These are phyloP conservation scores for Cercophora newfieldiana DNA, from an alignment of 495 filamentous ascomycete species.

Conservation along the genomic window DNA sequence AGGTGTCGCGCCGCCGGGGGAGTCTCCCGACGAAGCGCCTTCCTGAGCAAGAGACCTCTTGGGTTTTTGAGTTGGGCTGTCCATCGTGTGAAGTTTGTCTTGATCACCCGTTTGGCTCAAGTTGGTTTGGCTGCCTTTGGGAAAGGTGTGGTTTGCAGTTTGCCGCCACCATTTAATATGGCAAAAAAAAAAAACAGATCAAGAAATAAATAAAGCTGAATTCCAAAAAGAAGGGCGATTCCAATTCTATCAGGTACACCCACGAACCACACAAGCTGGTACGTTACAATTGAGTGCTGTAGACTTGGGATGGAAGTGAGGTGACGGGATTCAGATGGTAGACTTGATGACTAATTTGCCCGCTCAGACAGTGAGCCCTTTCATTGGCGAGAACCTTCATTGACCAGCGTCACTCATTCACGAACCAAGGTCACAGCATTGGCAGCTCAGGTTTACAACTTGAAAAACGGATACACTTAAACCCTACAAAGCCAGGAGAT, in stretches of 20 bases:
- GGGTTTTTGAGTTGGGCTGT: not conserved
- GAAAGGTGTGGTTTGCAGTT: not conserved
- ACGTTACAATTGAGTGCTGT: too few relatives aligned
- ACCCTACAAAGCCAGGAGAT: not conserved
- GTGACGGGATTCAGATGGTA: too few relatives aligned
- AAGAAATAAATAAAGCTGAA: not conserved
- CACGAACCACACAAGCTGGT: too few relatives aligned
- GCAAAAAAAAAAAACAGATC: not conserved
- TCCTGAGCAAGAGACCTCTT: not conserved
- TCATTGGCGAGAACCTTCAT: too few relatives aligned
- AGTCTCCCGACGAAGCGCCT: not conserved
- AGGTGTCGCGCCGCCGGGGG: constrained; percentile 13
- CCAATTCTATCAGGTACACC: too few relatives aligned
- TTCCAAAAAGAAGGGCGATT: too few relatives aligned
- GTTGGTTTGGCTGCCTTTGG: not conserved
- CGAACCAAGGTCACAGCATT: not conserved
- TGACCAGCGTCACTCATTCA: too few relatives aligned
- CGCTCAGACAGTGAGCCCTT: too few relatives aligned
- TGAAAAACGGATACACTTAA: not conserved
- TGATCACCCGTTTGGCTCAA: not conserved
- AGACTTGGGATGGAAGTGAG: too few relatives aligned
- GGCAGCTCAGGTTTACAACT: not conserved
- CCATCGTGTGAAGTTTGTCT: not conserved
- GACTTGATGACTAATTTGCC: too few relatives aligned
- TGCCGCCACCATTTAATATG: not conserved